Evolutionary conservation across 805 yeast species (phyloP).

Genomic region (Metschnikowia kofuensis): DNA sequence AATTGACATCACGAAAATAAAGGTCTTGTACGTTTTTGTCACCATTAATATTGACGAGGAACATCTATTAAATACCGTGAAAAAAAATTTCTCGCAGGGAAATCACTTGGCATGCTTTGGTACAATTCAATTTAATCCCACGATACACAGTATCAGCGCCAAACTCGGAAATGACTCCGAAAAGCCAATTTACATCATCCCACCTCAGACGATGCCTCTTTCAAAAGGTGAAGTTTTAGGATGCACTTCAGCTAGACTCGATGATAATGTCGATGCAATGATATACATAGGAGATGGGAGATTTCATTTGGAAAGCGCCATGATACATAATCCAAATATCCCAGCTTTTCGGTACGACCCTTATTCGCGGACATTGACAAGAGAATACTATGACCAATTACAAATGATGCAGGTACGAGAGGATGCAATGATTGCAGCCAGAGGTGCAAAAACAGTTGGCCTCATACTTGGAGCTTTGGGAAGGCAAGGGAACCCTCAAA

Average conservation of each 20-base stretch:
- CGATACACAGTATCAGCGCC: constrained; percentile 74
- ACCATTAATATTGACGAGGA: constrained; percentile 84
- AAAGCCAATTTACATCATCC: constrained; percentile 56
- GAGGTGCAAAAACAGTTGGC: constrained; percentile 64
- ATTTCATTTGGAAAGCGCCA: constrained; percentile 90
- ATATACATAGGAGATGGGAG: constrained; percentile 95
- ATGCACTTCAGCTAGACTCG: constrained; percentile 85
- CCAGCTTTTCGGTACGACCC: constrained; percentile 96
- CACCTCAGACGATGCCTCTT: constrained; percentile 91
- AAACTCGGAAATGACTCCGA: constrained; percentile 50
- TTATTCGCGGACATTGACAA: constrained; percentile 84
- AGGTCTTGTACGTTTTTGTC: constrained; percentile 92
- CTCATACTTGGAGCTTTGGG: constrained; percentile 91
- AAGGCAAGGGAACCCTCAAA: constrained; percentile 85
- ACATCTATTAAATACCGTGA: constrained; percentile 76
- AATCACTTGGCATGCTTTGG: constrained; percentile 81
- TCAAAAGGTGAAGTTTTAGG: constrained; percentile 97
- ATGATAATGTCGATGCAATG: constrained; percentile 68
- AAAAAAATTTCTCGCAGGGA: constrained; percentile 63
- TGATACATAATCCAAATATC: constrained; percentile 93
- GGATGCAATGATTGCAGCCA: constrained; percentile 69
- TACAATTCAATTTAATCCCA: constrained; percentile 95
- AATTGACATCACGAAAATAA: constrained; percentile 84
- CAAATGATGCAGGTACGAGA: constrained; percentile 74
- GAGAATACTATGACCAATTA: constrained; percentile 82